A percentile compares a stretch with the other conserved stretches of the same genome.
Conservation (phyloP, 2,329 filamentous ascomycete genomes). For the Penicillium sp. region DNA sequence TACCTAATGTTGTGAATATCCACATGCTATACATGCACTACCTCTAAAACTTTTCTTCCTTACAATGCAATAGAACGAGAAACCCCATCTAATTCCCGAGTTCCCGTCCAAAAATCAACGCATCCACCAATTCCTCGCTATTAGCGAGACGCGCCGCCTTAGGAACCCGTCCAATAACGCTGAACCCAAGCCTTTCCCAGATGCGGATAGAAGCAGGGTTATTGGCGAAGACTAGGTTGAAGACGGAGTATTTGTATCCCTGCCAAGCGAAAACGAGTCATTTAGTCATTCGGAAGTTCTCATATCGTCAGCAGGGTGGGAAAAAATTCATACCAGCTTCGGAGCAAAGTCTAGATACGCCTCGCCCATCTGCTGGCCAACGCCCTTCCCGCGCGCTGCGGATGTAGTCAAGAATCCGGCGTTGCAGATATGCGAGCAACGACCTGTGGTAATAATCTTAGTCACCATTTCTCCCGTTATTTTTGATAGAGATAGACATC, state of each 20-base stretch:
- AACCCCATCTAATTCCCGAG: constrained; percentile 28
- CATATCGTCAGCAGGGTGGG: neutral
- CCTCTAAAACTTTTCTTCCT: neutral
- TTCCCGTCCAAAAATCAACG: constrained; percentile 43
- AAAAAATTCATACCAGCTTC: constrained; percentile 33
- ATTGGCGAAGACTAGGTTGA: constrained; percentile 47
- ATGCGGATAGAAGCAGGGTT: constrained; percentile 45
- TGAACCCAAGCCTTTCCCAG: constrained; percentile 45
- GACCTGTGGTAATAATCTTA: constrained; percentile 30
- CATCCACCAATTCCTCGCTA: constrained; percentile 44
- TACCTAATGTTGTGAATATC: neutral
- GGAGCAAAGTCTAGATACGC: constrained; percentile 44
- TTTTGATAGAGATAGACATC: neutral
- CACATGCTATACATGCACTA: neutral
- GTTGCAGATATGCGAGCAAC: constrained; percentile 47
- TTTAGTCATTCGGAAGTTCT: neutral
- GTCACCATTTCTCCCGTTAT: neutral
- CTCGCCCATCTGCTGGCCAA: constrained; percentile 43
- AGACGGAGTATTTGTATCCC: constrained; percentile 49
- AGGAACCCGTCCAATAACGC: constrained; percentile 43
- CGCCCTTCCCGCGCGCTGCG: constrained; percentile 39
- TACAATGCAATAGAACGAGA: neutral
- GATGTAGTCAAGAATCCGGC: constrained; percentile 43
- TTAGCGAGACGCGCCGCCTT: constrained; percentile 41
- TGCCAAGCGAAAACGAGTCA: constrained; percentile 12